Evolutionary conservation across 2,329 filamentous ascomycete species (phyloP).

Genomic region (Myrmaecium sp.): DNA sequence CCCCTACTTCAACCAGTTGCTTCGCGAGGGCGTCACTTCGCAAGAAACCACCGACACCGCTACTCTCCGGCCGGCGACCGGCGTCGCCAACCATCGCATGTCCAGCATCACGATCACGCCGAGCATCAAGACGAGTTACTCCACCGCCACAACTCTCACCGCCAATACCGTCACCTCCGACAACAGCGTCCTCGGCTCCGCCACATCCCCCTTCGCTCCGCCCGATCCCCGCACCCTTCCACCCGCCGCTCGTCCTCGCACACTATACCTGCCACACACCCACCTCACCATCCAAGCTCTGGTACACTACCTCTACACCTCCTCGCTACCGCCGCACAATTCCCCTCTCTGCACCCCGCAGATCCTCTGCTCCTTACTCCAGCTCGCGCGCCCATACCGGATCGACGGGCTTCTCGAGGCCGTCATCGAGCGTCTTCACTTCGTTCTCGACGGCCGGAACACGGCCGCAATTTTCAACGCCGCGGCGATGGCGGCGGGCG

Average conservation of each 20-base stretch:
- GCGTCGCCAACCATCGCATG: constrained; percentile 44
- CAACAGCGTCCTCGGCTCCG: constrained; percentile 20
- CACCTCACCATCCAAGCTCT: constrained; percentile 77
- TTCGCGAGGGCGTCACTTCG: constrained; percentile 60
- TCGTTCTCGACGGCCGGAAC: constrained; percentile 79
- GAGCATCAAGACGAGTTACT: constrained; percentile 36
- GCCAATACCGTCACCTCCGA: constrained; percentile 18
- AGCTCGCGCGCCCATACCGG: constrained; percentile 83
- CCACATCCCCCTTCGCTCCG: constrained; percentile 26
- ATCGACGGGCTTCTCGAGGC: constrained; percentile 86
- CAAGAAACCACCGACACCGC: constrained; percentile 51
- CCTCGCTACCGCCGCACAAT: constrained; percentile 58
- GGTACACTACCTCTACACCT: constrained; percentile 87
- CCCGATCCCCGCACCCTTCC: constrained; percentile 37
- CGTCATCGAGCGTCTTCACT: constrained; percentile 78
- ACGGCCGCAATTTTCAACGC: constrained; percentile 96
- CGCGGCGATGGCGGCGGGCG: constrained; percentile 91
- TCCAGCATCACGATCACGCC: constrained; percentile 78
- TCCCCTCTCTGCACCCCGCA: constrained; percentile 81
- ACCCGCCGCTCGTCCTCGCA: constrained; percentile 50
- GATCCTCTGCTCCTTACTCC: constrained; percentile 85
- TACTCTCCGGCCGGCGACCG: constrained; percentile 49
- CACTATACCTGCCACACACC: constrained; percentile 86
- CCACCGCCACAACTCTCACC: constrained; percentile 25
- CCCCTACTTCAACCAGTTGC: constrained; percentile 82